These are phyloP conservation scores for Chlorella sp. DNA, from an alignment of 139 green algal genomes.

Conservation along the genomic window DNA sequence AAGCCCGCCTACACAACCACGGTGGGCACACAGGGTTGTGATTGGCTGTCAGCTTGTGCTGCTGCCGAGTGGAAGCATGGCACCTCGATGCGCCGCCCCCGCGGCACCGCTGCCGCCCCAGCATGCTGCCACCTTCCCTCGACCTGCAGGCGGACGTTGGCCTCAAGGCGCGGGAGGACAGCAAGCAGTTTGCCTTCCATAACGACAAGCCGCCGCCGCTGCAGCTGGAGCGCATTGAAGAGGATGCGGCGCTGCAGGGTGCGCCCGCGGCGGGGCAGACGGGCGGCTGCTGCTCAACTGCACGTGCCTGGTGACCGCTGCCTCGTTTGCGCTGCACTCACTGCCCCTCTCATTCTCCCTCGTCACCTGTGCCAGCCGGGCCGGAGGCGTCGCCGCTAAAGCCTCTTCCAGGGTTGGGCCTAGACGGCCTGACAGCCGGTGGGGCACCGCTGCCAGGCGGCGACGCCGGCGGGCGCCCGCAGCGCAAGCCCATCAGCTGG, in stretches of 20 bases:
- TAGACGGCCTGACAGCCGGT: neutral
- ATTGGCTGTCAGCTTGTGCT: neutral
- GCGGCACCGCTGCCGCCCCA: neutral
- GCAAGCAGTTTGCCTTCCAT: slow-evolving; percentile 12
- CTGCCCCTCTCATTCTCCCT: too few relatives aligned
- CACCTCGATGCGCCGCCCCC: neutral
- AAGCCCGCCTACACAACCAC: slow-evolving; percentile 38
- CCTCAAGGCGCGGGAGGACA: slow-evolving; percentile 10
- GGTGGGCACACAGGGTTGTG: neutral
- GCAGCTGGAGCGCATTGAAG: slow-evolving; percentile 40
- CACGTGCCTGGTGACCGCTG: too few relatives aligned
- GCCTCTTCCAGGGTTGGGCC: too few relatives aligned
- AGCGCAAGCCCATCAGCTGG: slow-evolving; percentile 74
- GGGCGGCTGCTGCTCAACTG: neutral
- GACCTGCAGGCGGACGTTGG: slow-evolving; percentile 39
- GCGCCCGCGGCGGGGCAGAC: neutral
- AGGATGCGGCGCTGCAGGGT: slow-evolving; percentile 34
- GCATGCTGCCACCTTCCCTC: too few relatives aligned
- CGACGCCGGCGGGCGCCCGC: neutral
- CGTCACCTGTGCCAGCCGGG: neutral
- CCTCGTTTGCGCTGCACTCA: too few relatives aligned
- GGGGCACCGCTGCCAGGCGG: neutral
- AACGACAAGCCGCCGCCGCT: slow-evolving; percentile 18
- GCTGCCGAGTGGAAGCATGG: neutral
- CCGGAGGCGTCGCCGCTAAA: slow-evolving; percentile 13